These are phyloP conservation scores for Calophaca sinica DNA, from an alignment of 306 rosid genomes.

Conservation along the genomic window DNA sequence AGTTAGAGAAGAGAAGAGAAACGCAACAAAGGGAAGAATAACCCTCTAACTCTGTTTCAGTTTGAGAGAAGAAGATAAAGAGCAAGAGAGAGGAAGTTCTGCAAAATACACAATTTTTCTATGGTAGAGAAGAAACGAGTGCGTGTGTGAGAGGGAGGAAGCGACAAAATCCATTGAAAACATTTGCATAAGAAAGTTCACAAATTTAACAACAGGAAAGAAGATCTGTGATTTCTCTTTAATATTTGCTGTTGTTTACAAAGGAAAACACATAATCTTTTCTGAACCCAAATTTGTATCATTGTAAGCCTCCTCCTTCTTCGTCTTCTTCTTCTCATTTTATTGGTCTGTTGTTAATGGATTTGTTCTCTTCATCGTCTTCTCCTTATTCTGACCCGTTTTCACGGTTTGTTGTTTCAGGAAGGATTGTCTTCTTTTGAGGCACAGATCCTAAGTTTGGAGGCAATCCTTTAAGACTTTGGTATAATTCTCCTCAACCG, in stretches of 20 bases:
- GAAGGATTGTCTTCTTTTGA: constrained; percentile 6
- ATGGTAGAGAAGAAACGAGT: not conserved
- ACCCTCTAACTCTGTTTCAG: constrained; percentile 40
- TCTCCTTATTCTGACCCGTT: constrained; percentile 37
- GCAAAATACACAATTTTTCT: not conserved
- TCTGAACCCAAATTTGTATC: constrained; percentile 42
- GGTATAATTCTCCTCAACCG: constrained; percentile 25
- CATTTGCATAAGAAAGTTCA: constrained; percentile 29
- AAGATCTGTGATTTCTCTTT: constrained; percentile 51
- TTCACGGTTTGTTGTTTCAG: constrained; percentile 1
- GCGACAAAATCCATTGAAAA: not conserved
- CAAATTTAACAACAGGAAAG: constrained; percentile 28
- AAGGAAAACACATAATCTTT: not conserved
- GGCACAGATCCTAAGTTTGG: constrained; percentile 59
- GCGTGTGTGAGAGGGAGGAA: not conserved
- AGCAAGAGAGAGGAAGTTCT: not conserved
- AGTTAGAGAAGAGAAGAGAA: not conserved
- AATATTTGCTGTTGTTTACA: constrained; percentile 17
- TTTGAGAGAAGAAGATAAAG: constrained; percentile 6
- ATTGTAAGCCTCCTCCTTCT: constrained; percentile 51
- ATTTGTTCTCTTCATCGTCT: constrained; percentile 34
- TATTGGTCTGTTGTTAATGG: constrained; percentile 24
- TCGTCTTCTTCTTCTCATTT: constrained; percentile 19
- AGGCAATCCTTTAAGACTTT: constrained; percentile 27
- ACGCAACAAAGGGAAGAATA: constrained; percentile 30